A percentile compares a stretch with the other conserved stretches of the same genome.
Evolutionary conservation across 2,329 filamentous ascomycete genomes (phyloP).

Genomic region (Chaetomium strumarium): DNA sequence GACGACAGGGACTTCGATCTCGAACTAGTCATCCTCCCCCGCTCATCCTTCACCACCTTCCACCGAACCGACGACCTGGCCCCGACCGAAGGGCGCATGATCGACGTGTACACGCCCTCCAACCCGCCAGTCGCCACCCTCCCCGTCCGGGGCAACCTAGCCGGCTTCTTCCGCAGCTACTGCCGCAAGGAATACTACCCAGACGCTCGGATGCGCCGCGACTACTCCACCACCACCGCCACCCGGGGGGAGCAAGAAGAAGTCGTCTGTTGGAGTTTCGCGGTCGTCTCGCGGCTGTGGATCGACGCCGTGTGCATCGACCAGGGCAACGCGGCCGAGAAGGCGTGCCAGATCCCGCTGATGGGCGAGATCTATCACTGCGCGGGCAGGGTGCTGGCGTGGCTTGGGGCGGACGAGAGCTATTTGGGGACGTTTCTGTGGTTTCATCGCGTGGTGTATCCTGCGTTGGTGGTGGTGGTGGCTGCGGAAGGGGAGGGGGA

Average conservation of each 20-base stretch:
- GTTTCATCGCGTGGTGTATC: conserved; percentile 8
- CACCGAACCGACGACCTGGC: no score
- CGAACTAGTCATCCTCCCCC: conserved; percentile 7
- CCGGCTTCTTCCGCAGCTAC: not conserved
- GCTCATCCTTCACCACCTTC: conserved; percentile 5
- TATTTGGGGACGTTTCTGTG: conserved; percentile 5
- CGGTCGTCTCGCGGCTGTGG: conserved; percentile 8
- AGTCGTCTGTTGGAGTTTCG: no score
- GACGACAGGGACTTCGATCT: not conserved
- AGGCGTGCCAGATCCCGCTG: conserved; percentile 12
- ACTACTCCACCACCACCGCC: no score
- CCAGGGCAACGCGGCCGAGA: conserved; percentile 9
- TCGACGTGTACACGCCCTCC: no score
- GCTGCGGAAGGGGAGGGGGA: not conserved
- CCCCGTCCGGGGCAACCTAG: not conserved
- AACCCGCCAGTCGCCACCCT: no score
- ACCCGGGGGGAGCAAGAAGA: no score
- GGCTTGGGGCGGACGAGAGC: conserved; percentile 14
- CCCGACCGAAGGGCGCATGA: no score
- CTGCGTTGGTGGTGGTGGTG: not conserved
- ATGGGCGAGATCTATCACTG: conserved; percentile 17
- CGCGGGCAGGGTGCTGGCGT: conserved; percentile 9
- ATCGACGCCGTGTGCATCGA: conserved; percentile 18
- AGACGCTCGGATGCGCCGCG: no score
- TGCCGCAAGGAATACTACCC: no score